These are phyloP conservation scores for Pyrenula massariospora DNA, from an alignment of 495 filamentous ascomycete species.

Conservation along the genomic window DNA sequence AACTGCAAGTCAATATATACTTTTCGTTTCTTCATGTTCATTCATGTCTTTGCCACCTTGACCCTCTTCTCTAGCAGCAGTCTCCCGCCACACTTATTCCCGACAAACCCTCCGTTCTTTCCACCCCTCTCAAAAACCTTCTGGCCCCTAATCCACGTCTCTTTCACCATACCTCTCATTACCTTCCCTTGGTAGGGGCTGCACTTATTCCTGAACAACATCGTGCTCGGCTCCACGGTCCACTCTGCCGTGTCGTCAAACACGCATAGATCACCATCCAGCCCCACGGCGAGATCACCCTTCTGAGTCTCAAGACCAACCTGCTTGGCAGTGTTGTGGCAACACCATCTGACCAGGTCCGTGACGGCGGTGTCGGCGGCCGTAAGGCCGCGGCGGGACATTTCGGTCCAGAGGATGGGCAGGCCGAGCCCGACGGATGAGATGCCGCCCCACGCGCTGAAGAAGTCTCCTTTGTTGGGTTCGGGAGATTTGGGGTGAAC, in stretches of 20 bases:
- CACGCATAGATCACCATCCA: slow-evolving; percentile 85
- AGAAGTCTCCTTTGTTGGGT: slow-evolving; percentile 65
- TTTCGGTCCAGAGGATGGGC: slow-evolving; percentile 80
- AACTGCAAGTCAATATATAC: too few species aligned
- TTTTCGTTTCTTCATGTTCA: too few species aligned
- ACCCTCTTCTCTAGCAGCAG: slow-evolving; percentile 49
- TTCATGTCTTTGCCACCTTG: not conserved
- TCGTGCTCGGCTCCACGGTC: slow-evolving; percentile 50
- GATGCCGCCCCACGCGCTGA: slow-evolving; percentile 92
- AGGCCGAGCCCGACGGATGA: slow-evolving; percentile 87
- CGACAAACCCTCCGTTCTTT: slow-evolving; percentile 42
- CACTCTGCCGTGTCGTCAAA: slow-evolving; percentile 80
- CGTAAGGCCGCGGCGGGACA: slow-evolving; percentile 39
- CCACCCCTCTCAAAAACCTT: slow-evolving; percentile 51
- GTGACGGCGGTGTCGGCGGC: slow-evolving; percentile 35
- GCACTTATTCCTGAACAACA: slow-evolving; percentile 95
- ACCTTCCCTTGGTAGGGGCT: slow-evolving; percentile 80
- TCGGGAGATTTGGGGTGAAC: slow-evolving; percentile 8
- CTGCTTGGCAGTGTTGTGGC: slow-evolving; percentile 77
- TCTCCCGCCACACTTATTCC: slow-evolving; percentile 44
- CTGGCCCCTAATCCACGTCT: slow-evolving; percentile 81
- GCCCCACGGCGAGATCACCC: slow-evolving; percentile 70
- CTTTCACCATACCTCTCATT: slow-evolving; percentile 68
- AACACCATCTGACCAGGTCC: slow-evolving; percentile 77
- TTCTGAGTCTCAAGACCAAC: slow-evolving; percentile 78